Conservation (phyloP, 345 rosid species). For the Erodium maritimum region DNA sequence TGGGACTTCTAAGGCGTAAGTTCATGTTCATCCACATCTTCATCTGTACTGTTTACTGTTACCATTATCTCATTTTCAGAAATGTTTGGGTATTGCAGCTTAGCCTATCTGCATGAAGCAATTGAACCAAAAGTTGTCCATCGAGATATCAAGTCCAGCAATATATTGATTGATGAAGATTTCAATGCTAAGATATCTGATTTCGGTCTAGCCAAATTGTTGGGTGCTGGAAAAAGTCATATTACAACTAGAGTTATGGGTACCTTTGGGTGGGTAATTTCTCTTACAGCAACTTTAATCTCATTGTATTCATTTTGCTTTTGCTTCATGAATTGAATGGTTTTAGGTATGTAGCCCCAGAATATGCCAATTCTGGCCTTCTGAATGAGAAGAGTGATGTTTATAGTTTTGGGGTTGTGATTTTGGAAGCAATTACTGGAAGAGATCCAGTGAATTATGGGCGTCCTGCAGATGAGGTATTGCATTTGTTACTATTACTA, state of each 20-base stretch:
- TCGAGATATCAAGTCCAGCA: conserved; percentile 94
- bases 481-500: background rate
- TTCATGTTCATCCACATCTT: conserved; percentile 6
- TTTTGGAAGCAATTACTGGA: conserved; percentile 95
- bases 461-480: conserved; percentile 79
- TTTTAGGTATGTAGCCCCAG: conserved; percentile 85
- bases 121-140: conserved; percentile 98
- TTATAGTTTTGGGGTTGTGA: conserved; percentile 88
- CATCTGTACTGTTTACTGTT: conserved; percentile 1
- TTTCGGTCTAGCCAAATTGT: conserved; percentile 86
- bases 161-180: conserved; percentile 69
- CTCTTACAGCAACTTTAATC: background rate
- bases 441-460: conserved; percentile 90
- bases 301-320: background rate
- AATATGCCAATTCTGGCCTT: conserved; percentile 89
- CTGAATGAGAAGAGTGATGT: conserved; percentile 93
- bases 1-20: conserved; percentile 96
- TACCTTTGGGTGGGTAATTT: conserved; percentile 71
- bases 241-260: conserved; percentile 97
- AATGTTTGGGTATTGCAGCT: conserved; percentile 26
- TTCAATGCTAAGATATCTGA: conserved; percentile 91
- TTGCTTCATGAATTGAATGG: background rate
- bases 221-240: conserved; percentile 80
- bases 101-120: conserved; percentile 92
- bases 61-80: background rate